These are phyloP conservation scores for Yamadazyma dushanensis DNA, from an alignment of 1,139 yeast species.

Conservation along the genomic window DNA sequence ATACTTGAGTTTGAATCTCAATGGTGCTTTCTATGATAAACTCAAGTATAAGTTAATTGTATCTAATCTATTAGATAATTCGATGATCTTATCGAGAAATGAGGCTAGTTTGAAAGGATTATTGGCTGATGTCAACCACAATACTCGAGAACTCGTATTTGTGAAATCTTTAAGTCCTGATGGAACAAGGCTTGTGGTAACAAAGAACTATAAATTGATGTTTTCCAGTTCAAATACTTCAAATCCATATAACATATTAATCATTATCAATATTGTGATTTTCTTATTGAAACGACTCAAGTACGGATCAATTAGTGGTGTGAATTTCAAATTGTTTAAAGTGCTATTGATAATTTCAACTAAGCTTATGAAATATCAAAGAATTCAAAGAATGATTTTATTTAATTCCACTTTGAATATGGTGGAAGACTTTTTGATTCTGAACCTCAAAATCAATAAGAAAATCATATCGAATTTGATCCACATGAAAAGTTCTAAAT, in stretches of 20 bases:
- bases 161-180: slow-evolving; percentile 16
- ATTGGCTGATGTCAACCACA: slow-evolving; percentile 12
- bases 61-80: slow-evolving; percentile 43
- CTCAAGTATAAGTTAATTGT: slow-evolving; percentile 43
- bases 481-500: slow-evolving; percentile 31
- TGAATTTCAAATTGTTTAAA: slow-evolving; percentile 26
- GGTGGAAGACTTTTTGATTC: slow-evolving; percentile 31
- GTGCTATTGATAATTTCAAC: slow-evolving; percentile 33
- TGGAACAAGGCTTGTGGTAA: slow-evolving; percentile 21
- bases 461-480: slow-evolving; percentile 35
- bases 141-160: not conserved
- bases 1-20: slow-evolving; percentile 25
- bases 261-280: slow-evolving; percentile 24
- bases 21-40: slow-evolving; percentile 38
- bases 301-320: slow-evolving; percentile 8
- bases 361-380: slow-evolving; percentile 28
- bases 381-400: slow-evolving; percentile 25
- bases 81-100: slow-evolving; percentile 45
- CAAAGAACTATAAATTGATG: slow-evolving; percentile 13
- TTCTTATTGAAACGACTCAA: slow-evolving; percentile 22
- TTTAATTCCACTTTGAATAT: slow-evolving; percentile 24
- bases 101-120: slow-evolving; percentile 22
- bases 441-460: slow-evolving; percentile 41
- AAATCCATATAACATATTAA: slow-evolving; percentile 15
- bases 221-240: slow-evolving; percentile 15